Percentiles rank a stretch among this genome's conserved stretches.
phyloP scores from a whole-genome alignment of 2,329 filamentous ascomycete genomes.

The Sporothrix inflata region DNA sequence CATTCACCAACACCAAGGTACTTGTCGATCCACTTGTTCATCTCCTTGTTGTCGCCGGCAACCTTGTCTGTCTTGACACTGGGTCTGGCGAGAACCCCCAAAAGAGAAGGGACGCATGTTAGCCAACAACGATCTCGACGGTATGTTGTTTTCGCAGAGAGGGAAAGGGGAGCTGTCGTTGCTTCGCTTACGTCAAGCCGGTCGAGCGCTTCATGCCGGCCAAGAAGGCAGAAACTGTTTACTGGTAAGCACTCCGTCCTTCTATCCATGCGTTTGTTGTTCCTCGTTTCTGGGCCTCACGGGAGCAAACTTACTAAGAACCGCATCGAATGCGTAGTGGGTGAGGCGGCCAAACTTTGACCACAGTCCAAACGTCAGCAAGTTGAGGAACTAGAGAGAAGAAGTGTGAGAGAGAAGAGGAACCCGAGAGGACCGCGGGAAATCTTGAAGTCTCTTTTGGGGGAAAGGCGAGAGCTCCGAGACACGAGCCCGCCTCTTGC shows the following conservation, averaged over 20 bases:
- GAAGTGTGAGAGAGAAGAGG: constrained; percentile 17
- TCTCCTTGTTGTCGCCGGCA: constrained; percentile 75
- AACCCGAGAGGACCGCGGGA: constrained; percentile 10
- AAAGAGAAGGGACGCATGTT: constrained; percentile 46
- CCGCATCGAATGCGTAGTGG: constrained; percentile 95
- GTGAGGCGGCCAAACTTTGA: constrained; percentile 87
- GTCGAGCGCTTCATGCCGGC: constrained; percentile 97
- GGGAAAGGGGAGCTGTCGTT: not conserved
- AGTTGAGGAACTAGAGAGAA: constrained; percentile 60
- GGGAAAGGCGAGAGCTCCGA: constrained; percentile 28
- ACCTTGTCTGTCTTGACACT: constrained; percentile 89
- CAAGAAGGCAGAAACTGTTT: constrained; percentile 86
- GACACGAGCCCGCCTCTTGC: not conserved
- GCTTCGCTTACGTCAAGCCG: constrained; percentile 83
- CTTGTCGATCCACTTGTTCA: constrained; percentile 87
- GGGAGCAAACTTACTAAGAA: constrained; percentile 68
- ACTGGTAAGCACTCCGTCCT: constrained; percentile 14
- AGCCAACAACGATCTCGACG: constrained; percentile 40
- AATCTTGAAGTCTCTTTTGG: constrained; percentile 35
- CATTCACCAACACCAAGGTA: constrained; percentile 96
- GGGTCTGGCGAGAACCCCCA: constrained; percentile 55
- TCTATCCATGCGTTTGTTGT: not conserved
- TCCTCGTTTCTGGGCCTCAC: not conserved
- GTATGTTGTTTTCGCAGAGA: not conserved
- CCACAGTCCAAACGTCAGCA: constrained; percentile 70